phyloP scores from a whole-genome alignment of 345 rosid genomes.

The Carallia brachiata region DNA sequence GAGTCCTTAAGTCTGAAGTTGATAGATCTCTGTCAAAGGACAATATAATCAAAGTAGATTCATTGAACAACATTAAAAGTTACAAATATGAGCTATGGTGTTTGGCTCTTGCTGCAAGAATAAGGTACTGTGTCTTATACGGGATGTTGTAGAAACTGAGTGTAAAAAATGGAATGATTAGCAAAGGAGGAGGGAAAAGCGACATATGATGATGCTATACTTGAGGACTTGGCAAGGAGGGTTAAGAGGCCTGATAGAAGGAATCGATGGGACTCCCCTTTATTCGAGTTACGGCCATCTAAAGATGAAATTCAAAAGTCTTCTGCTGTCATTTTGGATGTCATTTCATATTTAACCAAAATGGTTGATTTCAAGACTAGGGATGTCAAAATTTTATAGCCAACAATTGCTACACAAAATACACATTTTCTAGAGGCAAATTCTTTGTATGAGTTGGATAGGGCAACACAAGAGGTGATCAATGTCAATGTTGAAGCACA shows the following conservation, averaged over 20 bases:
- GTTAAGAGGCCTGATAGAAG: conserved; percentile 90
- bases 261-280: conserved; percentile 95
- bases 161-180: conserved; percentile 81
- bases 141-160: conserved; percentile 61
- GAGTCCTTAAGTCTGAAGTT: conserved; percentile 92
- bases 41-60: conserved; percentile 75
- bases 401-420: conserved; percentile 85
- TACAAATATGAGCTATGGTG: conserved; percentile 96
- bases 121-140: conserved; percentile 73
- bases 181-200: conserved; percentile 56
- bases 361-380: conserved; percentile 63
- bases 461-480: conserved; percentile 83
- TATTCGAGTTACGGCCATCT: conserved; percentile 68
- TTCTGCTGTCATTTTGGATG: conserved; percentile 60
- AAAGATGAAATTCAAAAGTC: conserved; percentile 56
- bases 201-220: conserved; percentile 57
- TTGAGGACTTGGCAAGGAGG: conserved; percentile 76
- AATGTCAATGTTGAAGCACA: conserved; percentile 77
- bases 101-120: conserved; percentile 85
- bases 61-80: conserved; percentile 91
- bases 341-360: conserved; percentile 76
- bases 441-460: conserved; percentile 79
- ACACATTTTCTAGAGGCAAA: conserved; percentile 69
- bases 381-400: conserved; percentile 82
- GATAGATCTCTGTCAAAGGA: conserved; percentile 95